Evolutionary conservation across 331 rosid species (phyloP), one percentile per base, ranked within the genome.

Genomic region (Spiraea crenata): DNA sequence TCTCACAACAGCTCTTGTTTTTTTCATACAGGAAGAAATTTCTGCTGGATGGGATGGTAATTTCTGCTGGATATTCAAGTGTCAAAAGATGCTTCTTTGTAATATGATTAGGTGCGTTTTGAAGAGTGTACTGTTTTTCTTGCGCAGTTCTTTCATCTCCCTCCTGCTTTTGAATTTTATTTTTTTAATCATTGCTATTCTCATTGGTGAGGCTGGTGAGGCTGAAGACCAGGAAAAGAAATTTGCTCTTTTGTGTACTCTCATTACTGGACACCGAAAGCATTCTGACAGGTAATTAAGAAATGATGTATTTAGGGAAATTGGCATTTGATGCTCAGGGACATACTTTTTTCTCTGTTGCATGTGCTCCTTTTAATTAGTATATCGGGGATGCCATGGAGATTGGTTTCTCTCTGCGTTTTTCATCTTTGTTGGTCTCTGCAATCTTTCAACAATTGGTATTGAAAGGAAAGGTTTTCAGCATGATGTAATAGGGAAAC

Each of bases 301-400:
- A 25, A 25, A 25, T 25, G 31, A 2, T 16, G 14, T 16, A 4
- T n/a, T n/a, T n/a, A n/a, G n/a, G n/a, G n/a, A n/a, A n/a, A n/a
- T 14, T 44, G 42, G 31, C 31, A 4, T 44, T 42, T 45, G 31
- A 31, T 25, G 31, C 11, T 5, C 8, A 4, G 20, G 6, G 31
- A 25, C 31, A 61, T 66, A 71, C 42, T 62, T 35, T 74, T 9
- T 64, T 74, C 52, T 45, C 64, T 48, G 49, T 75, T 65, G 59
- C 67, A 63, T 25, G 35, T 19, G 58, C 76, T 78, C 58, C 39
- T 20, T 75, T 74, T 79, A 65, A 68, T 67, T 79, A 65, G 70
- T 52, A 71, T 69, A 64, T 67, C 85, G 89, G 98, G 96, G 98
- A 64, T 92, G n/a, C n/a, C n/a, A n/a, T n/a, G 98, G 98, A 89